Evolutionary conservation across 805 yeast genomes (phyloP), one percentile per base, ranked within the genome.

Genomic region (Lipomyces mesembrius): DNA sequence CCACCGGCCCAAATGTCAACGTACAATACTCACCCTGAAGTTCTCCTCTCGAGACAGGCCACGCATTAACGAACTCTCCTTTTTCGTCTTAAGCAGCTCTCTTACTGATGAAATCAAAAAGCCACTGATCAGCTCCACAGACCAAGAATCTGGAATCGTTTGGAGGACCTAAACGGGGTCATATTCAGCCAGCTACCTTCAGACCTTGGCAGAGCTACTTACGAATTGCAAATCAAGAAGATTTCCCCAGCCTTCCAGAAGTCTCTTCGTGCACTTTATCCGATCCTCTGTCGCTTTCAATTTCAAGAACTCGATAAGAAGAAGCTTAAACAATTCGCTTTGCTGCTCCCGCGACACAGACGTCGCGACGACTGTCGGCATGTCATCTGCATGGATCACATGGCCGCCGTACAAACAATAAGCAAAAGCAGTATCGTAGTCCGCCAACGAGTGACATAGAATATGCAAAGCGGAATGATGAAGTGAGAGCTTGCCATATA

Each of bases 381-480:
- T 56, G 12, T 63, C 71, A n/a, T 66, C 55, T 32, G 66, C 60
- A 29, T 67, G 68, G 27, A 66, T 63, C 14, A 71, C 64, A 60
- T 68, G 64, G 6, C 70, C 73, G 6, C 77, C 78, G 27, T 71
- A 60, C 56, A 68, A 56, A 54, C 80, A 77, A 60, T 75, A 80
- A 43, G 75, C 73, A 7, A 79, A 65, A 2, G 80, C 75, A 3
- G 77, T 71, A 6, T 73, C 71, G 63, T 74, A 80, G 59, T 80
- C 83, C 1, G 75, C 70, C 14, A 78, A 65, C 1, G 69, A 67
- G n/a, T 64, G 68, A 57, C 77, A 75, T 55, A 80, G 72, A 27
- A 76, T 69, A 22, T 74, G 75, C 39, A 80, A 59, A 32, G 78
- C 72, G 46, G 75, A 73, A 51, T 74, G 77, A 63, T 78, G 79